These are phyloP conservation scores for Macrocybe gigantea DNA, from an alignment of 768 basidiomycete species.

Conservation along the genomic window DNA sequence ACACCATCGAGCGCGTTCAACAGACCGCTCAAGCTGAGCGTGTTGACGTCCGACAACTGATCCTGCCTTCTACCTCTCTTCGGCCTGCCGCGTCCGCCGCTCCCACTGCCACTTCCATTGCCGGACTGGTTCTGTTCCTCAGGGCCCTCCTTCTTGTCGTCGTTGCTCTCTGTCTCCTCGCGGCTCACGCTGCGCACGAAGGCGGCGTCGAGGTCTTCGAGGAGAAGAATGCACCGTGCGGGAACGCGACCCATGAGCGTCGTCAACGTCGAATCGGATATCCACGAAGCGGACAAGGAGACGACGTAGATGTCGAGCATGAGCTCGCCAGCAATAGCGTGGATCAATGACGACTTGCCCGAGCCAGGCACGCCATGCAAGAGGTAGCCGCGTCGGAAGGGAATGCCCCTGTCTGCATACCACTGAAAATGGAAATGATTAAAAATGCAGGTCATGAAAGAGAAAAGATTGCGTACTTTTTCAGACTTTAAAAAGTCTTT, in stretches of 20 bases:
- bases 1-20: constrained; percentile 85
- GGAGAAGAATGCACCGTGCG: constrained; percentile 76
- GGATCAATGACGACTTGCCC: constrained; percentile 83
- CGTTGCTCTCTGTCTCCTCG: constrained; percentile 36
- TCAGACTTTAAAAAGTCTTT: constrained; percentile 81
- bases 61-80: constrained; percentile 42
- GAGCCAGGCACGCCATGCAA: constrained; percentile 82
- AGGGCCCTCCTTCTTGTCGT: constrained; percentile 26
- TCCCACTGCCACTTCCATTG: constrained; percentile 11
- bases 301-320: constrained; percentile 91
- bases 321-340: constrained; percentile 82
- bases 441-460: not conserved
- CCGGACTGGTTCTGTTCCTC: constrained; percentile 16
- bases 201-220: constrained; percentile 89
- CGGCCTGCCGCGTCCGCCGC: constrained; percentile 20
- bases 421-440: constrained; percentile 38
- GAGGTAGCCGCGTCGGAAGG: constrained; percentile 85
- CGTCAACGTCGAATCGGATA: constrained; percentile 81
- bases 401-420: constrained; percentile 92
- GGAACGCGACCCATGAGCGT: constrained; percentile 86
- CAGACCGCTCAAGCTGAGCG: constrained; percentile 73
- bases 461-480: constrained; percentile 40
- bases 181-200: constrained; percentile 74
- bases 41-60: constrained; percentile 71
- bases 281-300: constrained; percentile 81